Evolutionary conservation across 78 protist species (phyloP), one percentile per base, ranked within the genome.

Genomic region (Dictyostelium capitatum): DNA sequence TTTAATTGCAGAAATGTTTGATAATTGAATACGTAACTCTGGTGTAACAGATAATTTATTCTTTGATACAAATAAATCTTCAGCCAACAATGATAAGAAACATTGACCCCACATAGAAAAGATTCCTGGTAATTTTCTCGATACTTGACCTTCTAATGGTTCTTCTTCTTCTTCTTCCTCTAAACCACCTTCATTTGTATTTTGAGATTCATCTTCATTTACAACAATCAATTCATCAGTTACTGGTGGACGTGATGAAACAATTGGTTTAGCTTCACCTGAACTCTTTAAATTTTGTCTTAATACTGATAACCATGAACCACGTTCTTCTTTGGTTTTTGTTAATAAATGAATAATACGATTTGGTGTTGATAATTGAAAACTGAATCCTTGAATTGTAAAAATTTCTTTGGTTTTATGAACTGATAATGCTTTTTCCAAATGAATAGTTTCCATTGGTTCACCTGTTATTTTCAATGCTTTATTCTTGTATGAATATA

Each of bases 331-430:
- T 65, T 87, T 87, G 2, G 73, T 87, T 54, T 87, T 87, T 41
- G 84, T 64, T 4, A 87, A 50, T n/a, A 87, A 51, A 77, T 87
- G 93, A 50, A 87, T 87, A 25, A 87, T 87, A 54, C 93, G 80
- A 51, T 77, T 37, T 32, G 93, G 84, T 56, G 93, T 87, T 43
- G 93, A 75, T 30, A 87, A 65, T 51, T 87, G 93, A 43, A 87
- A 87, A 54, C 93, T 87, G 50, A 87, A 87, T 6, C 93, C 93
- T 51, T 87, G 70, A 64, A 87, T 87, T 30, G 56, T 47, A 23
- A 87, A 87, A 32, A 87, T 87, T 0, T 87, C 93, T 65, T 87
- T 87, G 62, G 93, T 87, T 57, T 87, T 87, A 80, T 87, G 93
- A 19, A 69, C 93, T 5, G 93, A 87, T 5, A 87, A 20, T 30